Evolutionary conservation across 2,329 filamentous ascomycete genomes (phyloP).

Genomic region (Xylariaceae sp.): DNA sequence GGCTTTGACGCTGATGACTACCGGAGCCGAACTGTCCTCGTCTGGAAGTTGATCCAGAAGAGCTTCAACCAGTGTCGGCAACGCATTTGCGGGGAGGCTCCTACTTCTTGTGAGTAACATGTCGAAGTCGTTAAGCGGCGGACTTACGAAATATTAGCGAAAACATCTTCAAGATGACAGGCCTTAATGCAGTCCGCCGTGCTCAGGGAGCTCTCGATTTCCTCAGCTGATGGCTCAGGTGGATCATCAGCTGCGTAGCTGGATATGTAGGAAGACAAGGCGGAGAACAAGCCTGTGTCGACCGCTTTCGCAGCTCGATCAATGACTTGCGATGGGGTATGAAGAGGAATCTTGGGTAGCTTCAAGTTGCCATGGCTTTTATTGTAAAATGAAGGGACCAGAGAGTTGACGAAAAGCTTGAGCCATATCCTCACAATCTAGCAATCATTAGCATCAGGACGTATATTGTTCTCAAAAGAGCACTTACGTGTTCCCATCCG

Average conservation of each 20-base stretch:
- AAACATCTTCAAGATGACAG: constrained; percentile 78
- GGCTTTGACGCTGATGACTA: constrained; percentile 84
- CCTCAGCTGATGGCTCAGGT: constrained; percentile 93
- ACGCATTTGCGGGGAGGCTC: constrained; percentile 55
- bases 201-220: constrained; percentile 90
- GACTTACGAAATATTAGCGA: constrained; percentile 74
- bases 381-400: constrained; percentile 77
- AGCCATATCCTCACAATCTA: constrained; percentile 88
- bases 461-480: constrained; percentile 1
- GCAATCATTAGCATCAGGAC: constrained; percentile 34
- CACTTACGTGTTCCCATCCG: constrained; percentile 72
- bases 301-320: constrained; percentile 74
- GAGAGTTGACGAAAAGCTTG: constrained; percentile 92
- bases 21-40: constrained; percentile 64
- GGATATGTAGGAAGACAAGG: constrained; percentile 95
- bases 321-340: constrained; percentile 87
- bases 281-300: constrained; percentile 86
- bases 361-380: constrained; percentile 60
- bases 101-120: constrained; percentile 36
- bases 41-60: constrained; percentile 84
- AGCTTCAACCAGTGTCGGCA: constrained; percentile 64
- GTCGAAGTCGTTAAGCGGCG: too few species aligned
- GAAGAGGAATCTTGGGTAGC: constrained; percentile 79
- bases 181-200: constrained; percentile 92
- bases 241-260: constrained; percentile 98